phyloP scores from a whole-genome alignment of 2,329 filamentous ascomycete species.

The Arthroderma sp. region DNA sequence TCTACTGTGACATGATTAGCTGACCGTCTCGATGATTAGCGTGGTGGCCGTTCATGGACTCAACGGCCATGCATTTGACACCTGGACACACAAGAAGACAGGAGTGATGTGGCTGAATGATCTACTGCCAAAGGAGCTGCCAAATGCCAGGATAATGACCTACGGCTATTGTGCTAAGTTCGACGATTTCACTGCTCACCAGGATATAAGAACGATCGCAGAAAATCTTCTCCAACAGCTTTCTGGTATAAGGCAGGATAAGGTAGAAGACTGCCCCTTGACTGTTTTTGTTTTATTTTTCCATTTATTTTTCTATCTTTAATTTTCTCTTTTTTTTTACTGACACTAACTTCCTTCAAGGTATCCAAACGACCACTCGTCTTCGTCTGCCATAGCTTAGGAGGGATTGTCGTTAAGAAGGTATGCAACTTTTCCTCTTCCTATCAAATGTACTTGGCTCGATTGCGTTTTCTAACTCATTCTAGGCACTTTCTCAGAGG shows the following conservation, averaged over 20 bases:
- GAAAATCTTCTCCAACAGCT: slow-evolving; percentile 16
- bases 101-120: slow-evolving; percentile 25
- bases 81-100: slow-evolving; percentile 23
- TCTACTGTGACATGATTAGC: neutral
- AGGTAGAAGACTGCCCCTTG: slow-evolving; percentile 9
- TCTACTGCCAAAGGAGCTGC: slow-evolving; percentile 19
- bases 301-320: no score
- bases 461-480: no score
- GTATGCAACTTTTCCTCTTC: no score
- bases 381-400: slow-evolving; percentile 31
- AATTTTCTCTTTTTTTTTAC: no score
- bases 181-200: slow-evolving; percentile 3
- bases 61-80: slow-evolving; percentile 19
- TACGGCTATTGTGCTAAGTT: slow-evolving; percentile 21
- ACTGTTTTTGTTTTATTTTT: no score
- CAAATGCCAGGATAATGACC: slow-evolving; percentile 18
- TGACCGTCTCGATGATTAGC: slow-evolving; percentile 15
- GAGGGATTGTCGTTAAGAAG: slow-evolving; percentile 29
- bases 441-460: no score
- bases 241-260: slow-evolving; percentile 4
- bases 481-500: neutral
- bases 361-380: slow-evolving; percentile 24
- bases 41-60: slow-evolving; percentile 30
- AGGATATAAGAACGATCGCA: neutral
- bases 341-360: slow-evolving; percentile 11